Evolutionary conservation across 441 rosid genomes (phyloP), one percentile per base, ranked within the genome.

Genomic region (Croton setiger): DNA sequence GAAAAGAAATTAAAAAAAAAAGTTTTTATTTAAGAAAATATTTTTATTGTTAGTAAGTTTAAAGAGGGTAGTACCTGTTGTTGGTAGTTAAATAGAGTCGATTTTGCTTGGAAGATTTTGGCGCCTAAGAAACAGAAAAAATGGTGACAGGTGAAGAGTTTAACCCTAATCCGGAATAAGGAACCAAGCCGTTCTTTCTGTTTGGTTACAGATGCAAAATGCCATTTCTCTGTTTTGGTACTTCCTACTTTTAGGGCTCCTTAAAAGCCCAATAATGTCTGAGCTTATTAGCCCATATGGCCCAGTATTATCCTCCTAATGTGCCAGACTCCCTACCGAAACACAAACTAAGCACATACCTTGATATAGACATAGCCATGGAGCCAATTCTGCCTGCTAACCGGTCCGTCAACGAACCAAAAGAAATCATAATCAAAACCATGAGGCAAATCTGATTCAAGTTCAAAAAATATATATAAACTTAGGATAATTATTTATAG

Each of bases 141-240:
- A n/a, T 43, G 69, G 79, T 66, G 81, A 72, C 52, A 72, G 69
- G 39, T 56, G 80, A 74, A 75, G 81, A 71, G 75, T 59, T 69
- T 78, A 84, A 78, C 88, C 88, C 88, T 80, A 83, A 83, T 72
- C 86, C 86, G 81, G 88, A 81, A 78, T 81, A 83, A 71, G 83
- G 60, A 15, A 55, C 3, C 41, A 57, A 67, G 41, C 27, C n/a
- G 57, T 23, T 35, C 68, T 66, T 36, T 43, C 67, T 83, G 88
- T 86, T 86, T 86, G 90, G 90, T 75, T 81, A 83, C 87, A 67
- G 75, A 80, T 64, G 63, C 84, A 76, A 66, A 57, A 23, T 2
- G 8, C 18, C 35, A 0, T 54, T 4, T 17, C 1, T 1, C 0
- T 27, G 13, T 7, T 35, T 35, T 4, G 13, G 11, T 53, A 12